Percentiles rank a stretch among this genome's conserved stretches.
These are phyloP conservation scores for Tulasnella calospora DNA, from an alignment of 768 basidiomycete genomes.

Conservation along the genomic window DNA sequence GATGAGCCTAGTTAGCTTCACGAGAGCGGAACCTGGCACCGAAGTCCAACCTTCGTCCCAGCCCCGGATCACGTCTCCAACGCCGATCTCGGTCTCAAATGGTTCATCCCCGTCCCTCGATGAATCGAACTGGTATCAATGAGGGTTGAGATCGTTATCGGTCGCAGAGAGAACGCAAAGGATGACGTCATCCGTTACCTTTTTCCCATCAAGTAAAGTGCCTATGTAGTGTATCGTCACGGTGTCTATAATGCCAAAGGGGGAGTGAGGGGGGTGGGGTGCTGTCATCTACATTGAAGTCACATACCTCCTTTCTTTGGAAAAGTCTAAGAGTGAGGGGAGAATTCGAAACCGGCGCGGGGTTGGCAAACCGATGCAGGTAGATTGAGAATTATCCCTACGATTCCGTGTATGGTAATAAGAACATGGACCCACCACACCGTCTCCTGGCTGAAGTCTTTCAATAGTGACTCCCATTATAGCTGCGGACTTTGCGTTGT, in stretches of 20 bases:
- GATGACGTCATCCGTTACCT: conserved; percentile 39
- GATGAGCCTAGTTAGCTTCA: conserved; percentile 15
- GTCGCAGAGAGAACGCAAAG: neutral
- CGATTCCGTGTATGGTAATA: neutral
- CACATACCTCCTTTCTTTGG: conserved; percentile 65
- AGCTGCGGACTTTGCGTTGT: neutral
- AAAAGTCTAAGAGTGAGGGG: conserved; percentile 39
- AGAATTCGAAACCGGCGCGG: neutral
- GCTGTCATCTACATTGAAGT: neutral
- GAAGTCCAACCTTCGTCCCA: conserved; percentile 75
- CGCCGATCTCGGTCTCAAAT: conserved; percentile 68
- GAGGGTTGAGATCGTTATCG: neutral
- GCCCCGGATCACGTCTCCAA: conserved; percentile 81
- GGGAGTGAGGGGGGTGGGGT: conserved; percentile 27
- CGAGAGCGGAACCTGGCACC: conserved; percentile 31
- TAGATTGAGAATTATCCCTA: no score
- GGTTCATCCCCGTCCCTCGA: conserved; percentile 46
- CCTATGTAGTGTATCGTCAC: conserved; percentile 79
- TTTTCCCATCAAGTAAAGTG: conserved; percentile 54
- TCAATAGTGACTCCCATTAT: neutral
- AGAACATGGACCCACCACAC: neutral
- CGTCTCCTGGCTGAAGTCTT: neutral
- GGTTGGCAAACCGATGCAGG: no score
- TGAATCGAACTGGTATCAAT: conserved; percentile 24
- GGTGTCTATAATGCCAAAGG: conserved; percentile 44